Percentiles rank a stretch among this genome's conserved stretches.
phyloP scores from a whole-genome alignment of 2,329 filamentous ascomycete genomes.

The Penicillium sp. region DNA sequence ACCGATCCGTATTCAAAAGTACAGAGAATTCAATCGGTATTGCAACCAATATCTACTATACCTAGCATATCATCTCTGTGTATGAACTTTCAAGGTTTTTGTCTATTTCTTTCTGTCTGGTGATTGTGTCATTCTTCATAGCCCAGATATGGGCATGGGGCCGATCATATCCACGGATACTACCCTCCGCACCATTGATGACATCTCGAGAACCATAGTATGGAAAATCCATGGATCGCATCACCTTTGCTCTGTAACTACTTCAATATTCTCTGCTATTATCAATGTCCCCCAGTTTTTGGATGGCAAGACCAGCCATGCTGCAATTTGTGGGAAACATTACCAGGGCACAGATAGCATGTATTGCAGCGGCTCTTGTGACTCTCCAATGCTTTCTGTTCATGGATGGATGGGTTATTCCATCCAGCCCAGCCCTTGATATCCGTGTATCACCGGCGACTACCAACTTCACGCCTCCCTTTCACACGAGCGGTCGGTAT shows the following conservation, averaged over 20 bases:
- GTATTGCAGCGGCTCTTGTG: background rate
- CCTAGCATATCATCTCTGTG: too few species aligned
- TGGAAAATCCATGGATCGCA: background rate
- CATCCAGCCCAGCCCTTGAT: background rate
- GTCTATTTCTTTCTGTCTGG: too few species aligned
- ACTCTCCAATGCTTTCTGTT: background rate
- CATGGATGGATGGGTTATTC: background rate
- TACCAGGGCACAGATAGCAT: background rate
- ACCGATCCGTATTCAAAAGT: too few species aligned
- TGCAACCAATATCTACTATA: too few species aligned
- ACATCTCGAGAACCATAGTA: background rate
- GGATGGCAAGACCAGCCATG: background rate
- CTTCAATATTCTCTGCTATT: background rate
- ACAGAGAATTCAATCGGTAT: too few species aligned
- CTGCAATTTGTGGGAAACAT: background rate
- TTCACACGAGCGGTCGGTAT: slow-evolving; percentile 51
- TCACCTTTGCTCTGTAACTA: background rate
- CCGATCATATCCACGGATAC: background rate
- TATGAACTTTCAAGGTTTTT: too few species aligned
- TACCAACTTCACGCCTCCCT: background rate
- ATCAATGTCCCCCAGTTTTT: background rate
- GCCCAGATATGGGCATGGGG: too few species aligned
- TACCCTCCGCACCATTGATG: background rate
- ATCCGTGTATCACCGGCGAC: background rate
- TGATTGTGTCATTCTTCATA: background rate